Evolutionary conservation across 2,329 filamentous ascomycete species (phyloP), one percentile per base, ranked within the genome.

Genomic region (Hansfordia pulvinata): DNA sequence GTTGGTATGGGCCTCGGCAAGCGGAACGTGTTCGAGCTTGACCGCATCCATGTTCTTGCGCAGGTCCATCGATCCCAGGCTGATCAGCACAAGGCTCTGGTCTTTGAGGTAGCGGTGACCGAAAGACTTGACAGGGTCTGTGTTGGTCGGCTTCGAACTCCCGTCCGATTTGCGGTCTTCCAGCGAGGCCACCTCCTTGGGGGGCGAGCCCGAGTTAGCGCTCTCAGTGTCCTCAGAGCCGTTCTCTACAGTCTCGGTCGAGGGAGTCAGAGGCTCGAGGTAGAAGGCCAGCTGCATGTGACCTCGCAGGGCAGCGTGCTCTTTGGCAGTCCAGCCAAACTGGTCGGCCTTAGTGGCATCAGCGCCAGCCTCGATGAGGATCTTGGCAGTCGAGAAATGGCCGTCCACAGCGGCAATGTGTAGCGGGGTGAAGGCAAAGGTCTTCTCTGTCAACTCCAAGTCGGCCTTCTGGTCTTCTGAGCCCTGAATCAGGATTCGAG

Each of bases 361-460:
- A 0, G 84, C 83, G 2, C 83, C 83, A 13, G 79, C 77, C 25
- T 77, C 69, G 20, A 93, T 68, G 4, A 98, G 62, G 14, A 90
- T 60, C 43, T 85, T 67, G 1, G 81, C 81, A 20, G 93, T 71
- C 0, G 65, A 54, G 8, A 84, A 52, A 36, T 85, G 78, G 0
- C 88, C 88, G 43, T 98, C 86, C 3, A 96, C 88, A 28, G 80
- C 82, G 8, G 88, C 83, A 36, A 93, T 79, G 44, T 93, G 90
- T 9, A 98, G 60, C n/a, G 90, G 83, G 1, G 90, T 94, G 88
- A 90, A 98, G 3, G 78, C 74, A 45, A 92, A 96, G 0, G 79
- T 78, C 28, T 78, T 80, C 46, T 98, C 90, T 0, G 68, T 56
- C 19, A 92, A 56, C 40, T 93, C 79, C 1, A 85, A 58, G 34